Base-by-base conservation (phyloP, 2,329 filamentous ascomycete species). In the Botrytis deweyae region DNA sequence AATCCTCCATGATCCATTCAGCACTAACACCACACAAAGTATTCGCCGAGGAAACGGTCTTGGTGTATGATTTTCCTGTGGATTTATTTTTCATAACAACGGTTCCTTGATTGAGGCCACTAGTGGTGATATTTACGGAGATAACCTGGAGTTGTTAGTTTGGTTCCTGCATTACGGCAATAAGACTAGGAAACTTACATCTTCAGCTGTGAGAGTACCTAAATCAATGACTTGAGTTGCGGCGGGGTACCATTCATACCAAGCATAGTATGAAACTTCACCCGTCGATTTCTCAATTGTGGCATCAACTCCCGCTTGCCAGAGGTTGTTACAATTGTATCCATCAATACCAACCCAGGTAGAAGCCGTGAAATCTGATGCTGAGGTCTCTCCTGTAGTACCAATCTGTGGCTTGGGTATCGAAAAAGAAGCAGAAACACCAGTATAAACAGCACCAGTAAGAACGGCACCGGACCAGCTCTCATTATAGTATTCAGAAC, bases 321-420 rank as follows among this genome's bases (percentile, higher is more conserved):
- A 81, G 71, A 89, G 85, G 4, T 81, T 82, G 55, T 78, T 80
- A 80, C 87, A 89, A 3, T 86, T 88, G 46, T 89, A 86, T n/a
- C 88, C 88, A 75, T 90, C 88, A 73, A 90, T 89, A n/a, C 88
- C 88, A 9, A 90, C 87, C 88, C 87, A 89, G 29, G 86, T 87
- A 8, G 84, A 81, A n/a, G 81, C 82, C 3, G 16, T 42, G 33
- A 69, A 69, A 0, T 33, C 18, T 18, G 66, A 58, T 36, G 81
- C 80, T 76, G 82, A 81, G 1, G 76, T 78, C 8, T 74, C 78
- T 25, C 72, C 74, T 18, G 69, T 73, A 16, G 66, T 69, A 2
- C 66, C 66, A 38, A 69, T 12, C 36, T 38, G 49, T 33, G 66
- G 49, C 22, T 59, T 80, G 0, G 83, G 83, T 5, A 84, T 80